Evolutionary conservation across 2,329 filamentous ascomycete species (phyloP).

Genomic region (Chaetomiaceae sp.): DNA sequence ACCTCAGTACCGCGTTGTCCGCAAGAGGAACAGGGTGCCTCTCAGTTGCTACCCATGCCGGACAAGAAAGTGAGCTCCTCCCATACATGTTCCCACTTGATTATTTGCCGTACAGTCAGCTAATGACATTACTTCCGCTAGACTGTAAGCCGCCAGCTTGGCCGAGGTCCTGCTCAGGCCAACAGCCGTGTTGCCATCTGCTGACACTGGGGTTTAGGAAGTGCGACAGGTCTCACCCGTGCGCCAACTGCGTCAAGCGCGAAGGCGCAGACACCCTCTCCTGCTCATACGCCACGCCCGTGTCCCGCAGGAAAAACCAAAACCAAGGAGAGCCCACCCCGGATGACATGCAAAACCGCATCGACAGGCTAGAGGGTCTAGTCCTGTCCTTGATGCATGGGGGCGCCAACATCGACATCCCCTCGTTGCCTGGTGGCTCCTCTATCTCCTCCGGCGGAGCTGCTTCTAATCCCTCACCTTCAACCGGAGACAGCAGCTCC

Average conservation of each 20-base stretch:
- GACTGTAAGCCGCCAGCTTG: slow-evolving; percentile 29
- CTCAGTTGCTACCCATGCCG: slow-evolving; percentile 89
- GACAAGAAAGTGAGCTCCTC: slow-evolving; percentile 70
- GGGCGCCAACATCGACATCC: slow-evolving; percentile 52
- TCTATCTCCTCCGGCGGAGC: slow-evolving; percentile 24
- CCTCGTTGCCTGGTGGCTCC: slow-evolving; percentile 28
- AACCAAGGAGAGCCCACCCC: slow-evolving; percentile 59
- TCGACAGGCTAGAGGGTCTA: slow-evolving; percentile 87
- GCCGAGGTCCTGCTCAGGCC: neutral
- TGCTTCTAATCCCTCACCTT: slow-evolving; percentile 19
- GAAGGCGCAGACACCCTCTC: slow-evolving; percentile 75
- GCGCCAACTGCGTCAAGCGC: slow-evolving; percentile 90
- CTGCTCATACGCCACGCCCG: slow-evolving; percentile 77
- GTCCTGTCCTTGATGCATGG: slow-evolving; percentile 94
- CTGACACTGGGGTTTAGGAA: slow-evolving; percentile 52
- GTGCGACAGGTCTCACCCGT: slow-evolving; percentile 87
- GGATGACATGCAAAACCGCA: slow-evolving; percentile 98
- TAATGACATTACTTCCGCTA: slow-evolving; percentile 31
- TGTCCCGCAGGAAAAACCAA: slow-evolving; percentile 68
- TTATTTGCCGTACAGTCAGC: slow-evolving; percentile 23
- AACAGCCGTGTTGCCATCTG: too few relatives aligned
- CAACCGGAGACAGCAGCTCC: slow-evolving; percentile 33
- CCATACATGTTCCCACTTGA: neutral
- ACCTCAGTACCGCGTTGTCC: slow-evolving; percentile 79
- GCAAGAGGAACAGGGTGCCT: slow-evolving; percentile 87